Evolutionary conservation across 2,329 filamentous ascomycete genomes (phyloP).

Genomic region (Lecanicillium sp.): DNA sequence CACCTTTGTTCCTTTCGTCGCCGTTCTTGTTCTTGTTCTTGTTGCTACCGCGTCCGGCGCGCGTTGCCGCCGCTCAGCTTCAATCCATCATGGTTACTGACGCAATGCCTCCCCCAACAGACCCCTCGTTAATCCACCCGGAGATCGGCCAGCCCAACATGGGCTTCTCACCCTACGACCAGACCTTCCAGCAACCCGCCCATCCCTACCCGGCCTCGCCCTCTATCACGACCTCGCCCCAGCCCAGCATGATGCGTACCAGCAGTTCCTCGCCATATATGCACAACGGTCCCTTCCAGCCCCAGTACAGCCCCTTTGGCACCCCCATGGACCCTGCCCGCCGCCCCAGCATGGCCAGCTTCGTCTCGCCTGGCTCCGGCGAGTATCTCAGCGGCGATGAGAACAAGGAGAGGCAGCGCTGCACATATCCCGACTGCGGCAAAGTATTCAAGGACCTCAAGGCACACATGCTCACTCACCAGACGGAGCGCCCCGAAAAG

Average conservation of each 20-base stretch:
- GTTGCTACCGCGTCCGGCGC: slow-evolving; percentile 16
- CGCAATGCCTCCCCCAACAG: slow-evolving; percentile 27
- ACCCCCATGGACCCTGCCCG: slow-evolving; percentile 39
- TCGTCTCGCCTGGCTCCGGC: slow-evolving; percentile 52
- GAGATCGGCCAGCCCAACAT: slow-evolving; percentile 43
- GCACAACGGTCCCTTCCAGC: slow-evolving; percentile 44
- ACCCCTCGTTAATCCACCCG: slow-evolving; percentile 48
- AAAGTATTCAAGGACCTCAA: slow-evolving; percentile 85
- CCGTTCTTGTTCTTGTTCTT: slow-evolving; percentile 19
- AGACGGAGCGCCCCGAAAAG: slow-evolving; percentile 85
- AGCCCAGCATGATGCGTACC: slow-evolving; percentile 37
- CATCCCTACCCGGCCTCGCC: slow-evolving; percentile 53
- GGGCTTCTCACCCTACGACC: slow-evolving; percentile 36
- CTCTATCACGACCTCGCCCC: slow-evolving; percentile 47
- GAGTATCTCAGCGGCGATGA: slow-evolving; percentile 56
- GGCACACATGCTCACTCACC: slow-evolving; percentile 91
- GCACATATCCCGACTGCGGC: slow-evolving; percentile 77
- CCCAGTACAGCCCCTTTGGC: slow-evolving; percentile 43
- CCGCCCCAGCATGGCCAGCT: slow-evolving; percentile 62
- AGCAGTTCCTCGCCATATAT: slow-evolving; percentile 61
- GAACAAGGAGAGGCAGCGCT: slow-evolving; percentile 61
- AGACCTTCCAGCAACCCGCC: slow-evolving; percentile 36
- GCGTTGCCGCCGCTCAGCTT: slow-evolving; percentile 5
- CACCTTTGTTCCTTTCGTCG: slow-evolving; percentile 28
- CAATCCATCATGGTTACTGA: slow-evolving; percentile 22